Evolutionary conservation across 306 rosid species (phyloP).

Genomic region (Delonix regia): DNA sequence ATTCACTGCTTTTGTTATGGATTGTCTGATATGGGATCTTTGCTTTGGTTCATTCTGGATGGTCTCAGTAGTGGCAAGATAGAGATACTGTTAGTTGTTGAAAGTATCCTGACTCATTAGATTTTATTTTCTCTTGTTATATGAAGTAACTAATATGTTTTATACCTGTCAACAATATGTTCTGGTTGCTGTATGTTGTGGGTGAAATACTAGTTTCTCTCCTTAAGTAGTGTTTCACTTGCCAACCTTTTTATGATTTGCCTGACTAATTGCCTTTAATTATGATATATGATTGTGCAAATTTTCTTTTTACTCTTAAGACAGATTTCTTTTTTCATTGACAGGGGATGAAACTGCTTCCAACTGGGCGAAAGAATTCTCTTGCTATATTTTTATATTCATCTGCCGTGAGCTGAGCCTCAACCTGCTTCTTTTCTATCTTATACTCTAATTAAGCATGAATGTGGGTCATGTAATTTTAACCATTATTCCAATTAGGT

Average conservation of each 20-base stretch:
- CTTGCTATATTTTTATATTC: conserved; percentile 78
- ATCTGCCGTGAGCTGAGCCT: conserved; percentile 63
- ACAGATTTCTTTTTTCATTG: conserved; percentile 41
- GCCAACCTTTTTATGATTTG: neutral
- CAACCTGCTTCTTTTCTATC: conserved; percentile 21
- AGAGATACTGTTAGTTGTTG: neutral
- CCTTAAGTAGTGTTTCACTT: conserved; percentile 21
- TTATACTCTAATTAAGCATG: conserved; percentile 25
- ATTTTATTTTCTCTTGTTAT: conserved; percentile 2
- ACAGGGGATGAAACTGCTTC: conserved; percentile 97
- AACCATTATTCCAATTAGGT: conserved; percentile 54
- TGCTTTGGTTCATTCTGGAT: conserved; percentile 6
- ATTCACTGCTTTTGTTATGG: neutral
- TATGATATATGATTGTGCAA: conserved; percentile 19
- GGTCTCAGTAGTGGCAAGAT: conserved; percentile 26
- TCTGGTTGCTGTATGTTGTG: conserved; percentile 11
- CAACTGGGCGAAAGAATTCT: conserved; percentile 88
- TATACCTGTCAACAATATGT: neutral
- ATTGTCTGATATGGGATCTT: conserved; percentile 22
- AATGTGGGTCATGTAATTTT: conserved; percentile 29
- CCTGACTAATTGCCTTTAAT: conserved; percentile 17
- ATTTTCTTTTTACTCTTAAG: conserved; percentile 22
- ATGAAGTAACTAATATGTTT: neutral
- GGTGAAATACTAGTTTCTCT: conserved; percentile 3
- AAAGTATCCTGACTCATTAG: conserved; percentile 17